Percentiles rank a stretch among this genome's conserved stretches.
These are phyloP conservation scores for Linaria vulgaris DNA, from an alignment of 257 asterid genomes.

Conservation along the genomic window DNA sequence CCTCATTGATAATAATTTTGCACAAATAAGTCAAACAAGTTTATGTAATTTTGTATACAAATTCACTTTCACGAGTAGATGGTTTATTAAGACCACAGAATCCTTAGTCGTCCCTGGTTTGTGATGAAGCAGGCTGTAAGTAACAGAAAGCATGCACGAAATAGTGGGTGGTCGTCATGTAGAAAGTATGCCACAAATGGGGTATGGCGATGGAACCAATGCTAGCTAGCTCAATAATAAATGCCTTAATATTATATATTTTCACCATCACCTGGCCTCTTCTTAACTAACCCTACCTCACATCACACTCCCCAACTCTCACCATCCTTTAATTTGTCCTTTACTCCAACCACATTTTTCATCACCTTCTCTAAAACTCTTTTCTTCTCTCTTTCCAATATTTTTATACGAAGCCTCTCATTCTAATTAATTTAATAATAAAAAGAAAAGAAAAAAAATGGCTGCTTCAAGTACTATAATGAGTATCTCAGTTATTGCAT, in stretches of 20 bases:
- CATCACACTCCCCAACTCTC: constrained; percentile 19
- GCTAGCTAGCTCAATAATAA: no score
- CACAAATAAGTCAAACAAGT: no score
- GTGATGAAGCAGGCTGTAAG: no score
- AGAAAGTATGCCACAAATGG: no score
- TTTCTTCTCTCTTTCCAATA: constrained; percentile 2
- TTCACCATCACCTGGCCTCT: constrained; percentile 13
- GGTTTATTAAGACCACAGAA: no score
- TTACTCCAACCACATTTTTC: constrained; percentile 16
- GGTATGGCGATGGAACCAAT: constrained; percentile 28
- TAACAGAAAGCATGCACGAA: not conserved
- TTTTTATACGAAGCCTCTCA: not conserved
- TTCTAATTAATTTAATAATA: not conserved
- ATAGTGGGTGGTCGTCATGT: not conserved
- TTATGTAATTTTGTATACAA: no score
- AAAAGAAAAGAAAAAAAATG: not conserved
- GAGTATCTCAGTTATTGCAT: constrained; percentile 9
- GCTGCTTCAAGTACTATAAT: constrained; percentile 21
- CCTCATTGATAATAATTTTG: no score
- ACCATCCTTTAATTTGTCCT: constrained; percentile 21
- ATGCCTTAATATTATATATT: constrained; percentile 15
- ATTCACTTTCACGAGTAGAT: no score
- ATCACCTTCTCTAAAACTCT: not conserved
- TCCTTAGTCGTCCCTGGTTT: no score
- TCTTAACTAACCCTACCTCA: constrained; percentile 19